These are phyloP conservation scores for Theobroma cacao DNA, from an alignment of 345 rosid genomes.

Conservation along the genomic window DNA sequence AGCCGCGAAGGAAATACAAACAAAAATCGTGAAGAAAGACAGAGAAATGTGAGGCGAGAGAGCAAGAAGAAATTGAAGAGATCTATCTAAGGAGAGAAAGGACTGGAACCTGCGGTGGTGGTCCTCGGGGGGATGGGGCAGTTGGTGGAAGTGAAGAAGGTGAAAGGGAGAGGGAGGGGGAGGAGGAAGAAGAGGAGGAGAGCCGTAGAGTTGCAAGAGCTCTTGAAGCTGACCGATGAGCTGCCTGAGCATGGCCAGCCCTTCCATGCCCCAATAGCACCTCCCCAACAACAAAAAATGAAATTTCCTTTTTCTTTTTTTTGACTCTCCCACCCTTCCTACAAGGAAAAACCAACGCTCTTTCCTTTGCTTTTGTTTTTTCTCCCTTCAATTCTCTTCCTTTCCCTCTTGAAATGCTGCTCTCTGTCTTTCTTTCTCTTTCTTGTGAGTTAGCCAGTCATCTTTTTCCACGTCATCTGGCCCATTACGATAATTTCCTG, in stretches of 20 bases:
- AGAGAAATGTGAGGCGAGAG: neutral
- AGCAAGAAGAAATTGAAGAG: neutral
- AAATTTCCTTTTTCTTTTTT: neutral
- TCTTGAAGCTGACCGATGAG: constrained; percentile 93
- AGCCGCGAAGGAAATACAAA: neutral
- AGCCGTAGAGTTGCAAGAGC: constrained; percentile 70
- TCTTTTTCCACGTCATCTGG: constrained; percentile 47
- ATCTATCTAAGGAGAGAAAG: constrained; percentile 20
- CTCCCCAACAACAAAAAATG: neutral
- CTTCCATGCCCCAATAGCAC: constrained; percentile 70
- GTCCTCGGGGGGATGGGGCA: neutral
- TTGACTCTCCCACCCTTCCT: neutral
- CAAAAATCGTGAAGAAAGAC: neutral
- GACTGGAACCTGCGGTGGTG: constrained; percentile 37
- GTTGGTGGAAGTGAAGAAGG: constrained; percentile 36
- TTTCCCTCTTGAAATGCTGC: neutral
- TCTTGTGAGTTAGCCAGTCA: constrained; percentile 33
- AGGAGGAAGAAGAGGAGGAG: constrained; percentile 40
- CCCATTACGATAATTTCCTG: constrained; percentile 36
- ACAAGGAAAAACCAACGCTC: neutral
- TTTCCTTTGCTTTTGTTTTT: constrained; percentile 5
- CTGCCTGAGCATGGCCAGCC: constrained; percentile 94
- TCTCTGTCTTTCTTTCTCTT: neutral
- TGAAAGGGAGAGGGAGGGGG: constrained; percentile 23
- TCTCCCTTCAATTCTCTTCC: neutral